A percentile compares a stretch with the other conserved stretches of the same genome.
phyloP scores from a whole-genome alignment of 1,139 yeast genomes.

The Kodamaea anthophila region DNA sequence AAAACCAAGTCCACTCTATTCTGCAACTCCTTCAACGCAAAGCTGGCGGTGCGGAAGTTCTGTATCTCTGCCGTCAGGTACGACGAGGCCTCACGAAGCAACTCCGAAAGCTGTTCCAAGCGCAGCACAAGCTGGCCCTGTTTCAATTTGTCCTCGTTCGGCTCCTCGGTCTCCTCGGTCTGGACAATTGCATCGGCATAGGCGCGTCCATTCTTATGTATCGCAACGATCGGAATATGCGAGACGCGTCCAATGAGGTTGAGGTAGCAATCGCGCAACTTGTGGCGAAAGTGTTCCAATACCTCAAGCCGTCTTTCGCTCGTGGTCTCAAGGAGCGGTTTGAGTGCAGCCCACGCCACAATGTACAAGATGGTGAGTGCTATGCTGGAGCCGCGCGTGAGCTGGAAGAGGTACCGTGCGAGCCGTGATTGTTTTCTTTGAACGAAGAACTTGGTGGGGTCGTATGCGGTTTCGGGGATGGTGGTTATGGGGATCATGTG shows the following conservation, averaged over 20 bases:
- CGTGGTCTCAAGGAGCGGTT: slow-evolving; percentile 32
- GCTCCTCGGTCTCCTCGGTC: slow-evolving; percentile 20
- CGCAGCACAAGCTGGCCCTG: slow-evolving; percentile 21
- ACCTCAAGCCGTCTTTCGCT: slow-evolving; percentile 28
- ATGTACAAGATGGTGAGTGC: slow-evolving; percentile 26
- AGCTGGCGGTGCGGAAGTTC: slow-evolving; percentile 26
- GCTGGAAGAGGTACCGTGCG: slow-evolving; percentile 23
- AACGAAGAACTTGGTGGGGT: slow-evolving; percentile 21
- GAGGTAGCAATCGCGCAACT: slow-evolving; percentile 33
- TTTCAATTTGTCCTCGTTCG: slow-evolving; percentile 20
- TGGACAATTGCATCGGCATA: slow-evolving; percentile 39
- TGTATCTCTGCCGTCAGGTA: slow-evolving; percentile 30
- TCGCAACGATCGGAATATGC: slow-evolving; percentile 37
- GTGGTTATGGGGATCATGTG: slow-evolving; percentile 29
- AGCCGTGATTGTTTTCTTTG: slow-evolving; percentile 21
- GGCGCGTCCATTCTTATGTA: slow-evolving; percentile 27
- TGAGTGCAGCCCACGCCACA: slow-evolving; percentile 27
- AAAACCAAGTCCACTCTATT: slow-evolving; percentile 33
- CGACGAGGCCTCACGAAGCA: slow-evolving; percentile 23
- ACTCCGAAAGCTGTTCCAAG: slow-evolving; percentile 18
- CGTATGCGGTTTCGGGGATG: slow-evolving; percentile 41
- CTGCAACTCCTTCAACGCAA: slow-evolving; percentile 30
- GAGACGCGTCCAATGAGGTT: slow-evolving; percentile 30
- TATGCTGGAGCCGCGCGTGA: slow-evolving; percentile 34
- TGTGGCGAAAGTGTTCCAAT: slow-evolving; percentile 28